Conservation (phyloP, 164 flowering plant species). For the Chimonanthus praecox region DNA sequence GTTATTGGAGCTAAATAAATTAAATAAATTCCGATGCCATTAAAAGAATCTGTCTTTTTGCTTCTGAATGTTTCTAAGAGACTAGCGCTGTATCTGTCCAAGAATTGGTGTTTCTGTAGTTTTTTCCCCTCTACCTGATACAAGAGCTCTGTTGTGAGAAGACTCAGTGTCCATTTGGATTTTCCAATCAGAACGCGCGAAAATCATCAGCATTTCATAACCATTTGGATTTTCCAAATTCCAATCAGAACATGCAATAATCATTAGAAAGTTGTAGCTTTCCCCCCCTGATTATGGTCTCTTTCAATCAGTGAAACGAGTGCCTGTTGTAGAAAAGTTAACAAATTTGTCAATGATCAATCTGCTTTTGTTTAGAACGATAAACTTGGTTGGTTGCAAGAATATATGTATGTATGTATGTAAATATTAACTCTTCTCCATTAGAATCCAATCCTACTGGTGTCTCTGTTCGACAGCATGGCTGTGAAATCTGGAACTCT, state of each 20-base stretch:
- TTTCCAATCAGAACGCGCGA: not conserved
- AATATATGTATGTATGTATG: not conserved
- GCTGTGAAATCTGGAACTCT: constrained; percentile 12
- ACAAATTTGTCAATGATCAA: too few relatives aligned
- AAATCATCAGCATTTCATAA: not conserved
- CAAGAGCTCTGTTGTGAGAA: not conserved
- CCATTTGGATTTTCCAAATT: not conserved
- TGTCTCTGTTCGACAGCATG: not conserved
- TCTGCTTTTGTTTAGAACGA: not conserved
- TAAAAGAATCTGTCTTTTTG: not conserved
- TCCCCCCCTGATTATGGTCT: too few relatives aligned
- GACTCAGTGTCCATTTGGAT: not conserved
- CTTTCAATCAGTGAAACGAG: not conserved
- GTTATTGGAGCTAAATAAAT: not conserved
- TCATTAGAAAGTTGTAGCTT: too few relatives aligned
- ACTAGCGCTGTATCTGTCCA: not conserved
- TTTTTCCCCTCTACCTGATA: not conserved
- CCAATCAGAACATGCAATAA: too few relatives aligned
- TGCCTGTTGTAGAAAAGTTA: too few relatives aligned
- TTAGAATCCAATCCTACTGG: not conserved
- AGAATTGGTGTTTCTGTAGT: not conserved
- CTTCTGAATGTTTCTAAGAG: not conserved
- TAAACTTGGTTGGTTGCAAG: constrained; percentile 1
- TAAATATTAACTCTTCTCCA: too few relatives aligned
- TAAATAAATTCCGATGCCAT: not conserved